phyloP scores from a whole-genome alignment of 352 stramenopile genomes.

The Phytophthora aleatoria region DNA sequence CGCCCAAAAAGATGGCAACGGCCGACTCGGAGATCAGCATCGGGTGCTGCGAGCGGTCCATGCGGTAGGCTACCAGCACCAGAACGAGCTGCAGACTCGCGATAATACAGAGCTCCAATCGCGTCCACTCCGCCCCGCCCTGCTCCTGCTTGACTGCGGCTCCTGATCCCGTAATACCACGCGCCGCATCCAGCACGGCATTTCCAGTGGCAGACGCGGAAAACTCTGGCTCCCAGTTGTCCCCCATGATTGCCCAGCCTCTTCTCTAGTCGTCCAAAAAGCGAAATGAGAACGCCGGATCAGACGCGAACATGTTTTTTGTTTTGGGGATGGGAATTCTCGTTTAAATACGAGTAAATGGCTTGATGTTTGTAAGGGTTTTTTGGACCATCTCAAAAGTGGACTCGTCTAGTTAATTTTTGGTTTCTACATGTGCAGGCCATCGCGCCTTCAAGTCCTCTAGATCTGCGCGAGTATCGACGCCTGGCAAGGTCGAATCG shows the following conservation, averaged over 20 bases:
- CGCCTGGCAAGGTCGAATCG: conserved; percentile 59
- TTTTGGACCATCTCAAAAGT: conserved; percentile 6
- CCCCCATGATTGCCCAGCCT: conserved; percentile 20
- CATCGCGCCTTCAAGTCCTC: conserved; percentile 52
- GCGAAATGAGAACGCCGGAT: conserved; percentile 25
- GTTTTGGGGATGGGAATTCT: not conserved
- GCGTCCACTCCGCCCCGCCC: conserved; percentile 56
- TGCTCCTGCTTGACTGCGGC: conserved; percentile 32
- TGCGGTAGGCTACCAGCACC: conserved; percentile 80
- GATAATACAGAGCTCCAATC: conserved; percentile 80
- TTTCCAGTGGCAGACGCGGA: conserved; percentile 34
- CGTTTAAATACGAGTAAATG: conserved; percentile 10
- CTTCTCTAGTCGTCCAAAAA: conserved; percentile 15
- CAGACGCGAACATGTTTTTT: conserved; percentile 13
- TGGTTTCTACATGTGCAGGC: conserved; percentile 16
- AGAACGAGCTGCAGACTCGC: conserved; percentile 82
- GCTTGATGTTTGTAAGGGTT: conserved; percentile 12
- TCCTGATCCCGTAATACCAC: conserved; percentile 28
- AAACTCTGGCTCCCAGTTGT: conserved; percentile 27
- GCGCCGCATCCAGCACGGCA: conserved; percentile 38
- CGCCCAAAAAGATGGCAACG: conserved; percentile 83
- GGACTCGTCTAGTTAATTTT: conserved; percentile 3
- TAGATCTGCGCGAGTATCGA: conserved; percentile 76
- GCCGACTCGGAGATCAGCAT: conserved; percentile 83
- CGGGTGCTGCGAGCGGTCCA: conserved; percentile 69